Evolutionary conservation across 2,329 filamentous ascomycete species (phyloP).

Genomic region (Ceratocystis harringtonii): DNA sequence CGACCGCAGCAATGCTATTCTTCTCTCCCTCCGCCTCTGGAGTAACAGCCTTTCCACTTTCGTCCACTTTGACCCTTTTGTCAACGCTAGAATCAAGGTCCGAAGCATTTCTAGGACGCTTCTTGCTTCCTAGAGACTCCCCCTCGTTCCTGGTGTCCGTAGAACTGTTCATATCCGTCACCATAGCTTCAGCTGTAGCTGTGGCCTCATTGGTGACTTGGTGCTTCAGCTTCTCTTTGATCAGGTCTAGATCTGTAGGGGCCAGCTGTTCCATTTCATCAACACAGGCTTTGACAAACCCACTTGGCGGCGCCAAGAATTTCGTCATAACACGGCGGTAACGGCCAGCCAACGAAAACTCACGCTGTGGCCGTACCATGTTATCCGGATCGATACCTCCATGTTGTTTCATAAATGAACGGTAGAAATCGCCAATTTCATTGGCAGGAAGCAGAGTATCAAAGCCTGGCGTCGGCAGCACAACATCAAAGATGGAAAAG

Average conservation of each 20-base stretch:
- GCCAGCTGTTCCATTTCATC: constrained; percentile 71
- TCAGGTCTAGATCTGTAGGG: constrained; percentile 65
- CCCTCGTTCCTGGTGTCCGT: constrained; percentile 12
- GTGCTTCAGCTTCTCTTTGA: constrained; percentile 32
- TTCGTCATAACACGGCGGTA: constrained; percentile 74
- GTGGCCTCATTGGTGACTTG: constrained; percentile 11
- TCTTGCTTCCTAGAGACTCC: constrained; percentile 9
- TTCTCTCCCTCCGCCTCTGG: constrained; percentile 20
- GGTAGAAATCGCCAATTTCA: constrained; percentile 69
- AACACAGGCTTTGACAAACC: constrained; percentile 54
- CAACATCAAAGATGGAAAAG: constrained; percentile 74
- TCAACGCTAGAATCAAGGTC: constrained; percentile 16
- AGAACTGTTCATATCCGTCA: constrained; percentile 17
- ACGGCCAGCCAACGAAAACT: constrained; percentile 74
- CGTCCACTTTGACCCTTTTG: constrained; percentile 23
- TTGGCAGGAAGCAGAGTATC: constrained; percentile 80
- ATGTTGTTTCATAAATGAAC: constrained; percentile 73
- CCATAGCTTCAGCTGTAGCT: constrained; percentile 9
- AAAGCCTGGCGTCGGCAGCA: constrained; percentile 83
- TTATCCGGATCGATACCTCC: constrained; percentile 66
- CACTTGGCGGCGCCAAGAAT: constrained; percentile 49
- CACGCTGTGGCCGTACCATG: constrained; percentile 75
- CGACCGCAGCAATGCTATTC: constrained; percentile 48
- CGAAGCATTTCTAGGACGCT: constrained; percentile 15
- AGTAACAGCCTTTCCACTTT: constrained; percentile 11